phyloP scores from a whole-genome alignment of 805 yeast species.

The Kluyveromyces siamensis region DNA sequence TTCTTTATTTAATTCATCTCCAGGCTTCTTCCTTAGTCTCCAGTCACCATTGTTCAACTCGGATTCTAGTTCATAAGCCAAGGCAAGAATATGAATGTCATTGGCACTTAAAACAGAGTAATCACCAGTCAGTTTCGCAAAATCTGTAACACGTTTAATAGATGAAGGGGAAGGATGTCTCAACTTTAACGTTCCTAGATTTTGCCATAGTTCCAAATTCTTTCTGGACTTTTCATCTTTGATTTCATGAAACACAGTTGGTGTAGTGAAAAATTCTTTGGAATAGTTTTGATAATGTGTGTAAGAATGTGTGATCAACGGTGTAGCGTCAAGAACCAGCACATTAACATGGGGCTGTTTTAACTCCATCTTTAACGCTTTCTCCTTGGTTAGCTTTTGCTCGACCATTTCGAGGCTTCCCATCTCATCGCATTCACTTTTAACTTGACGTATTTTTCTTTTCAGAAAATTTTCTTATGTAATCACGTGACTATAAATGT shows the following conservation, averaged over 20 bases:
- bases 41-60: conserved; percentile 62
- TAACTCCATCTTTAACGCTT: conserved; percentile 5
- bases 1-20: conserved; percentile 35
- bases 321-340: conserved; percentile 89
- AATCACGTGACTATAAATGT: background rate
- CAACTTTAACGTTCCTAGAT: conserved; percentile 44
- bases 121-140: conserved; percentile 89
- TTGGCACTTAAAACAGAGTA: conserved; percentile 77
- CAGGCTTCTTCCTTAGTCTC: conserved; percentile 66
- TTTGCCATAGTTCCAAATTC: conserved; percentile 71
- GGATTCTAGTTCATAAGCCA: conserved; percentile 78
- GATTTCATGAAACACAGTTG: conserved; percentile 82
- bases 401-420: background rate
- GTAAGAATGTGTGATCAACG: conserved; percentile 78
- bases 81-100: conserved; percentile 87
- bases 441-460: background rate
- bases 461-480: background rate
- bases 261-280: conserved; percentile 71
- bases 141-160: conserved; percentile 58
- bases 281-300: conserved; percentile 66
- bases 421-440: conserved; percentile 1
- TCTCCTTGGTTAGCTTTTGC: background rate
- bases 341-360: conserved; percentile 36
- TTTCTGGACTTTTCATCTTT: conserved; percentile 77
- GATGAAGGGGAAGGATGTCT: conserved; percentile 69